A percentile compares a stretch with the other conserved stretches of the same genome.
phyloP scores from a whole-genome alignment of 768 basidiomycete species.

The Agaricus bisporus region DNA sequence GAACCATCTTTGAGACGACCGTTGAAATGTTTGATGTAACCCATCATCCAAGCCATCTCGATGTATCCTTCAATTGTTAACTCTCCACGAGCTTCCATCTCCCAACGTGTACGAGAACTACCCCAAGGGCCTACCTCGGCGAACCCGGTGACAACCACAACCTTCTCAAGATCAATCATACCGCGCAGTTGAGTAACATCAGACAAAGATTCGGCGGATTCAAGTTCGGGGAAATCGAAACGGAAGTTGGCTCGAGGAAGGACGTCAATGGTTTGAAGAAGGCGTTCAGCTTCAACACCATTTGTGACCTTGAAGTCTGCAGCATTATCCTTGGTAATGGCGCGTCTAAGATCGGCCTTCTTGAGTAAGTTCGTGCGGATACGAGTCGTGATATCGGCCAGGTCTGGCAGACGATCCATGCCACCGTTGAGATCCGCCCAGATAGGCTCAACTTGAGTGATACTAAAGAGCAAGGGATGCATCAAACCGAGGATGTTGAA shows the following conservation, averaged over 20 bases:
- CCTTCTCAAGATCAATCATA: constrained; percentile 92
- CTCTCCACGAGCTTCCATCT: constrained; percentile 98
- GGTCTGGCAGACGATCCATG: constrained; percentile 94
- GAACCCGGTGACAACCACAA: constrained; percentile 92
- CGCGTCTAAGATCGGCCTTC: constrained; percentile 89
- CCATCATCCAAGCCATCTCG: constrained; percentile 99
- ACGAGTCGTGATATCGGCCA: constrained; percentile 85
- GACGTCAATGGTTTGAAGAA: constrained; percentile 88
- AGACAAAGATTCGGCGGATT: constrained; percentile 56
- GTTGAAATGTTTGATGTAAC: constrained; percentile 97
- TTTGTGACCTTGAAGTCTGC: constrained; percentile 92
- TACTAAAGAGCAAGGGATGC: constrained; percentile 98
- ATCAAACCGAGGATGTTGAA: constrained; percentile 99
- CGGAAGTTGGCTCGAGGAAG: constrained; percentile 98
- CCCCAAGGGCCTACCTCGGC: constrained; percentile 99
- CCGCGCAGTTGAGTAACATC: constrained; percentile 80
- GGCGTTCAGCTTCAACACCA: constrained; percentile 86
- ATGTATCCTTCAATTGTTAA: constrained; percentile 97
- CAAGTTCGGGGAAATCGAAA: constrained; percentile 89
- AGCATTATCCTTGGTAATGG: constrained; percentile 89
- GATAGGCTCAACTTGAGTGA: constrained; percentile 98
- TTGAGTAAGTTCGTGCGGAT: constrained; percentile 78
- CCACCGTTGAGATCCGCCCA: constrained; percentile 99
- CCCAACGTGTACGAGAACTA: constrained; percentile 96
- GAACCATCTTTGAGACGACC: constrained; percentile 91